phyloP scores from a whole-genome alignment of 371 early-diverging fungal species.

The Polyrhizophydium stewartii region DNA sequence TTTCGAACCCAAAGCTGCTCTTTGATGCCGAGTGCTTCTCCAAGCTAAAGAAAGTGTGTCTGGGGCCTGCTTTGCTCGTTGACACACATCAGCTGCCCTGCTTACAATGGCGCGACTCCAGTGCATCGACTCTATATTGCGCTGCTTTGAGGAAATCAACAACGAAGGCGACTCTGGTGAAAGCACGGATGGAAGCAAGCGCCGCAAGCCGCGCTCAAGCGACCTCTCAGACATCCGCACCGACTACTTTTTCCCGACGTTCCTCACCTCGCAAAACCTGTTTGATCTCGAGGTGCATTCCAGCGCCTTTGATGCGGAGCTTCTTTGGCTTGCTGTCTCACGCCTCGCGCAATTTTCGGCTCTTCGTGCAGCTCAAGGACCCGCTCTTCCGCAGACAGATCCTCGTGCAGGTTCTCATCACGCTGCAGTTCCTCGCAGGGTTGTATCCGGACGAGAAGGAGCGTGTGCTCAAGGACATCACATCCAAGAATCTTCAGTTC shows the following conservation, averaged over 20 bases:
- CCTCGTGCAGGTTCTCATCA: slow-evolving; percentile 70
- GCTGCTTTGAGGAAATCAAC: slow-evolving; percentile 33
- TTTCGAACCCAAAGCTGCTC: slow-evolving; percentile 38
- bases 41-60: slow-evolving; percentile 15
- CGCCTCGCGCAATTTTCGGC: not conserved
- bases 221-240: slow-evolving; percentile 14
- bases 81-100: not conserved
- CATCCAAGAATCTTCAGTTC: not conserved
- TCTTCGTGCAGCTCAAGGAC: slow-evolving; percentile 12
- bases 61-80: not conserved
- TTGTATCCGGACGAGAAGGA: slow-evolving; percentile 15
- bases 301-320: not conserved
- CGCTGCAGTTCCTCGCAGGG: slow-evolving; percentile 50
- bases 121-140: slow-evolving; percentile 36
- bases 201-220: not conserved
- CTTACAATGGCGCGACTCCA: slow-evolving; percentile 9
- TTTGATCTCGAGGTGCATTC: slow-evolving; percentile 61
- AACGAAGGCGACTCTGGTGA: slow-evolving; percentile 25
- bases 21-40: slow-evolving; percentile 1
- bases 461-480: too few species aligned
- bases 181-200: not conserved
- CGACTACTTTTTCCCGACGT: slow-evolving; percentile 66
- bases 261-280: slow-evolving; percentile 65
- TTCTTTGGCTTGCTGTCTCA: not conserved
- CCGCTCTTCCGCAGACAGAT: slow-evolving; percentile 71